Percentiles rank a stretch among this genome's conserved stretches.
These are phyloP conservation scores for Epichloe scottii DNA, from an alignment of 2,329 filamentous ascomycete species.

Conservation along the genomic window DNA sequence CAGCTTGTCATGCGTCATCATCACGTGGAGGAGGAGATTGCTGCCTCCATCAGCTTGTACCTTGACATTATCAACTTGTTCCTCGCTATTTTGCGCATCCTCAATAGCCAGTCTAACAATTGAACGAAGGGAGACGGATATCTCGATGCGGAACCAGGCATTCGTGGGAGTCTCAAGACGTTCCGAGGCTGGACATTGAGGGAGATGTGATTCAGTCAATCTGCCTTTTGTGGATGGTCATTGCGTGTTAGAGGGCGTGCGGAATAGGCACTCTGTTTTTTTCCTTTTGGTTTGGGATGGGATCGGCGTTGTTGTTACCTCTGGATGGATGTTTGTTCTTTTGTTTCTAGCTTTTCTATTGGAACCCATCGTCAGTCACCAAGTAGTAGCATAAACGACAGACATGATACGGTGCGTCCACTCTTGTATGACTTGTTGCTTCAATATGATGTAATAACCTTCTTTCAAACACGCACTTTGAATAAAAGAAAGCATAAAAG, in stretches of 20 bases:
- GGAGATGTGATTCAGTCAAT: background rate
- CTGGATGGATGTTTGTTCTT: background rate
- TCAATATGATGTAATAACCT: too few relatives aligned
- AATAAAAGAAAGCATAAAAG: background rate
- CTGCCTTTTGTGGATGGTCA: background rate
- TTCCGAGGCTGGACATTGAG: background rate
- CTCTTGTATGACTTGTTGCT: too few relatives aligned
- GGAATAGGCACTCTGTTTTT: too few relatives aligned
- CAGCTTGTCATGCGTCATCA: slow-evolving; percentile 92
- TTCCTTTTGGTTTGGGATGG: background rate
- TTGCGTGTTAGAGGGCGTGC: too few relatives aligned
- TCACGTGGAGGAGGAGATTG: slow-evolving; percentile 96
- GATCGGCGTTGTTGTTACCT: background rate
- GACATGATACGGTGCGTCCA: background rate
- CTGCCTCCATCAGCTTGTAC: slow-evolving; percentile 87
- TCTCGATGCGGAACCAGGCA: background rate
- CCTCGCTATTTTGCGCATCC: slow-evolving; percentile 83
- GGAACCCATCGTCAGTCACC: background rate
- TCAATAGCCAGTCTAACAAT: slow-evolving; percentile 94
- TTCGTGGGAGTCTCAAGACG: background rate
- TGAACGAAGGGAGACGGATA: slow-evolving; percentile 29
- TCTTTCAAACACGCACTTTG: too few relatives aligned
- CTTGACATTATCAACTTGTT: slow-evolving; percentile 96
- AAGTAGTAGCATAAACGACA: background rate
- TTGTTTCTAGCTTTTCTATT: background rate